Evolutionary conservation across 2,329 filamentous ascomycete genomes (phyloP).

Genomic region (Hymenoscyphus albidus): DNA sequence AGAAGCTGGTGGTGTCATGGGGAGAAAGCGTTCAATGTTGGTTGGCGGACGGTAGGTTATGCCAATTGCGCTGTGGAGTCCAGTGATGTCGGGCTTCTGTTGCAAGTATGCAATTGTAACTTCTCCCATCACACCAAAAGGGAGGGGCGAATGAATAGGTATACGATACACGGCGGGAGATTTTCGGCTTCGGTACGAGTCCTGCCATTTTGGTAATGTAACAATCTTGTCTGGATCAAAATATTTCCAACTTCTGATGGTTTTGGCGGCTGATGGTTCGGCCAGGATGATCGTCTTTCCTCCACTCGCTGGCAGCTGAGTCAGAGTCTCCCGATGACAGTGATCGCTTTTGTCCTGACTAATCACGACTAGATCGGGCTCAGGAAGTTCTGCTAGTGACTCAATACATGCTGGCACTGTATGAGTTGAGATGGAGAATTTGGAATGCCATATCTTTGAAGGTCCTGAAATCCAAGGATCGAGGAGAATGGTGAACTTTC

Average conservation of each 20-base stretch:
- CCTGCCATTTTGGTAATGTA: conserved; percentile 46
- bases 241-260: conserved; percentile 65
- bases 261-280: conserved; percentile 59
- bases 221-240: conserved; percentile 52
- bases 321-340: conserved; percentile 66
- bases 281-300: conserved; percentile 61
- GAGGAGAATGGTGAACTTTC: conserved; percentile 62
- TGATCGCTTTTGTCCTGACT: conserved; percentile 64
- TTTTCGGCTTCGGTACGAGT: conserved; percentile 30
- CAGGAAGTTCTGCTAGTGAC: conserved; percentile 50
- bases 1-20: conserved; percentile 25
- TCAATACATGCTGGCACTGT: conserved; percentile 52
- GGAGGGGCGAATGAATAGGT: conserved; percentile 49
- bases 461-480: conserved; percentile 67
- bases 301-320: conserved; percentile 52
- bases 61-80: conserved; percentile 62
- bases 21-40: conserved; percentile 3
- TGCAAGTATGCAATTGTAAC: conserved; percentile 67
- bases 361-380: conserved; percentile 55
- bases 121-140: conserved; percentile 56
- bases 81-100: conserved; percentile 56
- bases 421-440: conserved; percentile 57
- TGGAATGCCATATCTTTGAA: conserved; percentile 56
- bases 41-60: conserved; percentile 62
- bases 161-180: conserved; percentile 40